These are phyloP conservation scores for Poterioochromonas sp. DNA, from an alignment of 352 stramenopile species.

Conservation along the genomic window DNA sequence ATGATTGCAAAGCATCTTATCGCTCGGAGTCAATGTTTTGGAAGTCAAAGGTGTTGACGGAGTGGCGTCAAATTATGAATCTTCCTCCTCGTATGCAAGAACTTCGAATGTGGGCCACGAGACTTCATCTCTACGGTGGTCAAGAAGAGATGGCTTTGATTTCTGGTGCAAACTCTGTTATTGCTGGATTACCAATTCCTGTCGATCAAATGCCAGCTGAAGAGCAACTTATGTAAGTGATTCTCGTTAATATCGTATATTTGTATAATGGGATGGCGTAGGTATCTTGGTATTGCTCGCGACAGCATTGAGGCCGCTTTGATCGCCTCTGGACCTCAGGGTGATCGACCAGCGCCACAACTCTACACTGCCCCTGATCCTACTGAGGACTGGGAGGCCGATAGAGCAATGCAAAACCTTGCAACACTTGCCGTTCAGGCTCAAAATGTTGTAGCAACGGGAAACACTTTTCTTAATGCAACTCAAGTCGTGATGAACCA, in stretches of 20 bases:
- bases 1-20: slow-evolving; percentile 26
- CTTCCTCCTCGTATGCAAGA: slow-evolving; percentile 25
- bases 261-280: neutral
- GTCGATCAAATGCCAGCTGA: slow-evolving; percentile 23
- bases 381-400: slow-evolving; percentile 8
- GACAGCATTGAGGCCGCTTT: slow-evolving; percentile 7
- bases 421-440: slow-evolving; percentile 8
- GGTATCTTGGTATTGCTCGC: neutral
- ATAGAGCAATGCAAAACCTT: slow-evolving; percentile 18
- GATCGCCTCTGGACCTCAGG: neutral
- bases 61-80: slow-evolving; percentile 30
- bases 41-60: slow-evolving; percentile 23
- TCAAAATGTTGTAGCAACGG: neutral
- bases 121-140: slow-evolving; percentile 28
- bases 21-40: slow-evolving; percentile 17
- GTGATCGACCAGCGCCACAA: slow-evolving; percentile 9
- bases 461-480: slow-evolving; percentile 12
- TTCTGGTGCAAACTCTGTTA: neutral
- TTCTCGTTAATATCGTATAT: neutral
- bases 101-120: slow-evolving; percentile 18
- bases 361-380: slow-evolving; percentile 22
- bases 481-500: slow-evolving; percentile 14
- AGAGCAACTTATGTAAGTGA: slow-evolving; percentile 23
- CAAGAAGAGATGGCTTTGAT: slow-evolving; percentile 1
- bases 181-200: slow-evolving; percentile 19